Evolutionary conservation across 2,329 filamentous ascomycete species (phyloP), one percentile per base, ranked within the genome.

Genomic region (Nothophaeocryptopus gaeumannii): DNA sequence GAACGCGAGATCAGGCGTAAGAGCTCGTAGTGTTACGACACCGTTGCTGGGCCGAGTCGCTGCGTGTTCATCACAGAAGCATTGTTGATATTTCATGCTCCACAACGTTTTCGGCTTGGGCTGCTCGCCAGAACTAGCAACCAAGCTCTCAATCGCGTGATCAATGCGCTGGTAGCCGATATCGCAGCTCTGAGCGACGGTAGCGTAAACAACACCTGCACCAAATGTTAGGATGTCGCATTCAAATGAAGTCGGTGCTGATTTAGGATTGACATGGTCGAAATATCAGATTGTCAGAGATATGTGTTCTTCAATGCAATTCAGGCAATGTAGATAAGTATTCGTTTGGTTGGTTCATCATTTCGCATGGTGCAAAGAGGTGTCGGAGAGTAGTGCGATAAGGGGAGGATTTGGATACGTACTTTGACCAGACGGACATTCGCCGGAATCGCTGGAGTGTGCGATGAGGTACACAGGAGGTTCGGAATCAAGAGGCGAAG

Each of bases 301-400:
- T 80, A 69, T 78, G 20, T 70, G 78, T 80, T 93, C 90, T 84
- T 95, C 91, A 95, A 86, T 80, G 79, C 71, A 75, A 74, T 86
- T 95, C 92, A 91, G 92, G 88, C 90, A 97, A 97, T 96, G 92
- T 97, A 96, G 92, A 96, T 97, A 97, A 97, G 91, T 91, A 89
- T 93, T 95, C 80, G 72, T 78, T 77, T 73, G 51, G 71, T 74
- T 80, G 73, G 72, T 72, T 96, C 91, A 97, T 96, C 92, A 90
- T 86, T 67, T 78, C 79, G 78, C 63, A 30, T 32, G 46, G 44
- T 35, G 9, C 4, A 13, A n/a, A 37, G 20, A 12, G 15, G 34
- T 5, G 10, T 13, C 37, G 11, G 46, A 9, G 5, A 30, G 43
- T 10, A 33, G 12, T 53, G 20, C 20, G 20, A 26, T 26, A 26